Evolutionary conservation across 225 moss, liverwort and hornwort species (phyloP), one percentile per base, ranked within the genome.

Genomic region (Climacium dendroides): DNA sequence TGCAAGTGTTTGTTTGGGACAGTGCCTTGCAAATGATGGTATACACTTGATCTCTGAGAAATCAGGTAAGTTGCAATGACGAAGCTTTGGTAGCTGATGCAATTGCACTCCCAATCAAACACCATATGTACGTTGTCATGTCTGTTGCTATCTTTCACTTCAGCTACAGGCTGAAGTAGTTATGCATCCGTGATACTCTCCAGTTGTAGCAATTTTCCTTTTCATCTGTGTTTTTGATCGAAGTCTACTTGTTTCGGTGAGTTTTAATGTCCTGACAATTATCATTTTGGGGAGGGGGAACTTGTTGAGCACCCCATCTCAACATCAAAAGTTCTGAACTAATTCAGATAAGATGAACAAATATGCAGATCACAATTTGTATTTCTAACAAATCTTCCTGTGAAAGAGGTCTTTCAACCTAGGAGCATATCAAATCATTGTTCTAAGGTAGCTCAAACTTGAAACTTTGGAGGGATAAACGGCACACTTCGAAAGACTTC

Each of bases 21-120:
- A 90, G 87, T 89, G 89, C 89, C 70, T 69, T 93, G 93, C 93
- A 93, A 85, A 93, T 84, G 93, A 93, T 93, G 93, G 93, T 89
- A 81, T 93, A 92, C 90, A 93, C 93, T 93, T 93, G 93, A 93
- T 93, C 93, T 93, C 90, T 92, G 93, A 93, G 92, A 93, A 93
- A 89, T 93, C 93, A 93, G 93, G 93, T 93, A 93, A 93, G 93
- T 93, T 88, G 89, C 92, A 92, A 87, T 93, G 93, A 92, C 79
- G 92, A 92, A 89, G 47, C 87, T 90, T 89, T 92, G 92, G 92
- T 93, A 91, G 92, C 93, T 93, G 93, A 93, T 93, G 93, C 92
- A 89, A 88, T 50, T 75, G 92, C 88, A 75, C 92, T 85, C 88
- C 82, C 85, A 86, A 82, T 54, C 75, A 62, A 74, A 82, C 75